These are phyloP conservation scores for Fusarium virguliforme DNA, from an alignment of 2,329 filamentous ascomycete species.

Conservation along the genomic window DNA sequence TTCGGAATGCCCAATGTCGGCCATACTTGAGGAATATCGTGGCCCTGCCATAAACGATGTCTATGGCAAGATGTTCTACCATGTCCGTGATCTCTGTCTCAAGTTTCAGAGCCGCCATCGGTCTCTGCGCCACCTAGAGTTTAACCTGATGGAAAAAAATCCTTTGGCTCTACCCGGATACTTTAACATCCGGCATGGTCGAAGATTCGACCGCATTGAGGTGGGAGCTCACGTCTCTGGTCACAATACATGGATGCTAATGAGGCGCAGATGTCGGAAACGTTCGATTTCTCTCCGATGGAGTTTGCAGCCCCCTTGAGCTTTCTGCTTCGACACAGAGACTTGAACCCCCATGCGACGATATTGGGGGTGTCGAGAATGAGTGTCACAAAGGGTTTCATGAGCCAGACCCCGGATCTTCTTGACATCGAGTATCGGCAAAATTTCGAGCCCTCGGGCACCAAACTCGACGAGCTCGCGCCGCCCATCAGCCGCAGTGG, in stretches of 20 bases:
- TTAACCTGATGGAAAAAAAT: constrained; percentile 18
- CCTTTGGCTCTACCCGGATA: not conserved
- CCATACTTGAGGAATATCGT: constrained; percentile 37
- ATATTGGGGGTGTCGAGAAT: constrained; percentile 41
- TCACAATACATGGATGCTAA: not conserved
- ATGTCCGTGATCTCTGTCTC: constrained; percentile 43
- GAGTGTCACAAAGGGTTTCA: not conserved
- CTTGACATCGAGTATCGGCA: constrained; percentile 23
- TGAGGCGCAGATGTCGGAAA: constrained; percentile 26
- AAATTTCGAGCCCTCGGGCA: constrained; percentile 7
- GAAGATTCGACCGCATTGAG: constrained; percentile 40
- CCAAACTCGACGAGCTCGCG: constrained; percentile 40
- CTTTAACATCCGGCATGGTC: not conserved
- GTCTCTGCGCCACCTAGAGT: not conserved
- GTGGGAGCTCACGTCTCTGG: constrained; percentile 5
- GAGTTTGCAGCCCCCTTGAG: constrained; percentile 17
- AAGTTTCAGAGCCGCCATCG: constrained; percentile 41
- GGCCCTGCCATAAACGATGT: constrained; percentile 45
- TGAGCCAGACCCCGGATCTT: not conserved
- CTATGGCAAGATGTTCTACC: constrained; percentile 53
- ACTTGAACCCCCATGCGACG: constrained; percentile 49
- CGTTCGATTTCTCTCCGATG: constrained; percentile 32
- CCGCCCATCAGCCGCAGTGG: constrained; percentile 25
- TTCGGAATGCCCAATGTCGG: constrained; percentile 51
- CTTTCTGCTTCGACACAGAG: constrained; percentile 42